phyloP scores from a whole-genome alignment of 1,284 basidiomycete species.

The Cryptococcus sp. region DNA sequence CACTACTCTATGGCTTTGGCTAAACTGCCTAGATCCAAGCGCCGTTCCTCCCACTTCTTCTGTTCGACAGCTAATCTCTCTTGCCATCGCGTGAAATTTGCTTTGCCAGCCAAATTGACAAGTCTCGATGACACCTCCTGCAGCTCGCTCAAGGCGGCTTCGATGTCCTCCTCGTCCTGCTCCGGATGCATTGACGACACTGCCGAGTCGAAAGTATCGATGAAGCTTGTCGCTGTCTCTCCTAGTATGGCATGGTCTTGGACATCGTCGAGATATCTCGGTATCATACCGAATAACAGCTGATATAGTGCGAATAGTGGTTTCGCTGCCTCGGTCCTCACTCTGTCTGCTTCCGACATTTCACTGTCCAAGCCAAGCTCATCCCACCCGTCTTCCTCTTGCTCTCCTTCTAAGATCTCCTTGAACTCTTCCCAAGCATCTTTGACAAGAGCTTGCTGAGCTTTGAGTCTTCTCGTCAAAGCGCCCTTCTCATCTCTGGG shows the following conservation, averaged over 20 bases:
- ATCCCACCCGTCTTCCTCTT: slow-evolving; percentile 36
- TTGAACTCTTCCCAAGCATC: slow-evolving; percentile 51
- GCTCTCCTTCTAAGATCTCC: slow-evolving; percentile 38
- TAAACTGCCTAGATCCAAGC: slow-evolving; percentile 19
- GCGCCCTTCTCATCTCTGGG: slow-evolving; percentile 32
- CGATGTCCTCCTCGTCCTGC: slow-evolving; percentile 41
- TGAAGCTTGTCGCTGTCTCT: slow-evolving; percentile 15
- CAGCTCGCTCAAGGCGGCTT: slow-evolving; percentile 23
- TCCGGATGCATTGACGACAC: slow-evolving; percentile 39
- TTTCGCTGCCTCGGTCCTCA: slow-evolving; percentile 40
- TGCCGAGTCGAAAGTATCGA: slow-evolving; percentile 39
- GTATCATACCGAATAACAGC: slow-evolving; percentile 40
- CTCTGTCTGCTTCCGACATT: slow-evolving; percentile 30
- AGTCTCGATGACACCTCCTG: slow-evolving; percentile 17
- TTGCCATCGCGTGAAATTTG: slow-evolving; percentile 33
- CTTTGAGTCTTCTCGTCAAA: slow-evolving; percentile 31
- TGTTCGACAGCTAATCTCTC: slow-evolving; percentile 28
- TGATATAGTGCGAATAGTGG: slow-evolving; percentile 42
- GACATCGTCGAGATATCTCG: slow-evolving; percentile 28
- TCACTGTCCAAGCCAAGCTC: slow-evolving; percentile 35
- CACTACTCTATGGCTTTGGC: slow-evolving; percentile 19
- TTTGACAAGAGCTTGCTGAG: slow-evolving; percentile 36
- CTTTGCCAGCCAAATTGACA: slow-evolving; percentile 10
- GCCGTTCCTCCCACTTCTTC: slow-evolving; percentile 30
- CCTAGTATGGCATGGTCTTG: slow-evolving; percentile 25